Percentiles rank a stretch among this genome's conserved stretches.
These are phyloP conservation scores for Lipomyces spencermartinsiae DNA, from an alignment of 805 yeast genomes.

Conservation along the genomic window DNA sequence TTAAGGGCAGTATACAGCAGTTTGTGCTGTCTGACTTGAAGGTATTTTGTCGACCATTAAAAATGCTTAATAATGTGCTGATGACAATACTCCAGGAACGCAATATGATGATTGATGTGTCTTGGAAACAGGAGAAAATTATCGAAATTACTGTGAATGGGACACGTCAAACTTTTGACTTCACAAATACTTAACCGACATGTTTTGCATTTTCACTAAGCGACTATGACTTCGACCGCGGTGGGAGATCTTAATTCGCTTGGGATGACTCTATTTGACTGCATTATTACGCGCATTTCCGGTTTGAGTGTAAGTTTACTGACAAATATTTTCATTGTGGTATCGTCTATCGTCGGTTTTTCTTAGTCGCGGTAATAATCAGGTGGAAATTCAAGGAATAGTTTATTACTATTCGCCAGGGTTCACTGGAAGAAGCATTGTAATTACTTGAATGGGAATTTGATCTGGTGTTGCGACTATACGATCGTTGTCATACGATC, in stretches of 20 bases:
- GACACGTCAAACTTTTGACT: conserved; percentile 29
- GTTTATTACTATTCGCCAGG: not conserved
- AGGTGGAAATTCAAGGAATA: not conserved
- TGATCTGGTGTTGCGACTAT: not conserved
- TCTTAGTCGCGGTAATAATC: not conserved
- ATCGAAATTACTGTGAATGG: conserved; percentile 24
- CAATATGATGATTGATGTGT: conserved; percentile 14
- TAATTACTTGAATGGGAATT: not conserved
- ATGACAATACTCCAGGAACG: conserved; percentile 13
- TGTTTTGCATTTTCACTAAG: not conserved
- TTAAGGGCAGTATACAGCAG: conserved; percentile 7
- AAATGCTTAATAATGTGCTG: not conserved
- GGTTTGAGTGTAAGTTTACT: not conserved
- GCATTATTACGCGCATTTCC: not conserved
- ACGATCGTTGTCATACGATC: not conserved
- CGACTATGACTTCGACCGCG: not conserved
- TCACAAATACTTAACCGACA: conserved; percentile 19
- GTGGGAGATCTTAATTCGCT: not conserved
- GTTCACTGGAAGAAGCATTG: not conserved
- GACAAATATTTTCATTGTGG: too few species aligned
- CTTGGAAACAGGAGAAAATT: conserved; percentile 34
- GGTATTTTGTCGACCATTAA: conserved; percentile 4
- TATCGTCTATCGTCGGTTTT: too few species aligned
- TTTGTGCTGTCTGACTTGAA: conserved; percentile 19
- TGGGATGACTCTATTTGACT: not conserved